Evolutionary conservation across 169 alveolate species (phyloP).

Genomic region (Cyclospora cayetanensis): DNA sequence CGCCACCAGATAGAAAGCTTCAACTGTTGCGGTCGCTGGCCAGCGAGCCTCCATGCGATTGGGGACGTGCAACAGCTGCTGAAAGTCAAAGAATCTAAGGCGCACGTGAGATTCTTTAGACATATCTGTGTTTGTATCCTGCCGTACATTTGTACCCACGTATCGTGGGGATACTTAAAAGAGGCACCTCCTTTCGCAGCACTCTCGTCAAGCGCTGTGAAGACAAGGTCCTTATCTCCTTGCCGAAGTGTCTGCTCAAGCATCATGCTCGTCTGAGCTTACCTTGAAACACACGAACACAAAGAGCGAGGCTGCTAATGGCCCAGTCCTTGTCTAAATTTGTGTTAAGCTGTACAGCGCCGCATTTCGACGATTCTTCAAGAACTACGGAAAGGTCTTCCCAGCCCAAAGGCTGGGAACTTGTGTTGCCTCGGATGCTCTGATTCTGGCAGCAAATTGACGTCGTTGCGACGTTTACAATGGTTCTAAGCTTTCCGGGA

Average conservation of each 20-base stretch:
- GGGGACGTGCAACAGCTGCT: neutral
- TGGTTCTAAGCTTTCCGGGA: neutral
- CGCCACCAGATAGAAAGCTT: neutral
- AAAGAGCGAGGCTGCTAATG: neutral
- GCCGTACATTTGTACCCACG: slow-evolving; percentile 26
- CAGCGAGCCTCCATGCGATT: neutral
- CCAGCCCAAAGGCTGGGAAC: neutral
- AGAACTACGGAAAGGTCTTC: no score
- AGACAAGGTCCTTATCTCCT: neutral
- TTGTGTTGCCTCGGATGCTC: neutral
- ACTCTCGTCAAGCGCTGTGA: neutral
- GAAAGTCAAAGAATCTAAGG: neutral
- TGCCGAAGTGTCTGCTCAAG: neutral
- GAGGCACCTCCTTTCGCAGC: neutral
- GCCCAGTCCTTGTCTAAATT: neutral
- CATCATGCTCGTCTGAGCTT: neutral
- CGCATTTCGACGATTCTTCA: neutral
- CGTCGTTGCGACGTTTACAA: neutral
- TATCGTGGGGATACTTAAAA: neutral
- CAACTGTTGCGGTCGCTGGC: neutral
- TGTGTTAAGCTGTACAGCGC: neutral
- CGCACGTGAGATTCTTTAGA: neutral
- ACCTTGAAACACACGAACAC: neutral
- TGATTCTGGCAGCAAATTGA: neutral
- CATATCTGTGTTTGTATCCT: neutral